A percentile compares a stretch with the other conserved stretches of the same genome.
Conservation (phyloP, 768 basidiomycete genomes). For the Trametes villosa region DNA sequence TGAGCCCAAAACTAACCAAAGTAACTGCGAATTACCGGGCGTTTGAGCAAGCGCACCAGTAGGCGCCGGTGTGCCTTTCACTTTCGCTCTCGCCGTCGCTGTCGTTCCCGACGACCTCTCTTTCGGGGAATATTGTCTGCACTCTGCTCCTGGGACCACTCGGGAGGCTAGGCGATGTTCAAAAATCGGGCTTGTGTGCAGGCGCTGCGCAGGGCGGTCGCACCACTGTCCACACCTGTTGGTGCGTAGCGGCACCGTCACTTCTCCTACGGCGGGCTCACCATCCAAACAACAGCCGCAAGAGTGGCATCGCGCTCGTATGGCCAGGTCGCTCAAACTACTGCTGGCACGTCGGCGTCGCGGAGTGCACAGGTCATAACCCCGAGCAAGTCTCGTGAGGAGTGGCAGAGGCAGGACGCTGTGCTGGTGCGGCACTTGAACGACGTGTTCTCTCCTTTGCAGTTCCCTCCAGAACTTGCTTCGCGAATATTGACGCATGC, state of each 20-base stretch:
- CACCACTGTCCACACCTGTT: slow-evolving; percentile 15
- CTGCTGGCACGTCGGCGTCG: background rate
- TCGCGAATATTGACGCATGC: slow-evolving; percentile 77
- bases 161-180: slow-evolving; percentile 12
- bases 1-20: background rate
- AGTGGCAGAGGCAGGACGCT: slow-evolving; percentile 17
- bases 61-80: slow-evolving; percentile 3
- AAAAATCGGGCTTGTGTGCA: slow-evolving; percentile 22
- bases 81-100: slow-evolving; percentile 13
- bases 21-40: background rate
- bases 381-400: slow-evolving; percentile 12
- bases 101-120: background rate
- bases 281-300: background rate
- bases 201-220: slow-evolving; percentile 19
- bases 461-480: slow-evolving; percentile 73
- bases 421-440: slow-evolving; percentile 58
- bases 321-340: background rate
- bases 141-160: background rate
- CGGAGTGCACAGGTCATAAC: background rate
- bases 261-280: background rate
- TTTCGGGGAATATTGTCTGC: slow-evolving; percentile 1
- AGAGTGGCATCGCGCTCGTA: slow-evolving; percentile 6
- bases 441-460: slow-evolving; percentile 63
- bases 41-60: background rate
- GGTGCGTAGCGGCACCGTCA: slow-evolving; percentile 6